Conservation (phyloP, 495 filamentous ascomycete genomes). For the Stereocaulon alpinum region DNA sequence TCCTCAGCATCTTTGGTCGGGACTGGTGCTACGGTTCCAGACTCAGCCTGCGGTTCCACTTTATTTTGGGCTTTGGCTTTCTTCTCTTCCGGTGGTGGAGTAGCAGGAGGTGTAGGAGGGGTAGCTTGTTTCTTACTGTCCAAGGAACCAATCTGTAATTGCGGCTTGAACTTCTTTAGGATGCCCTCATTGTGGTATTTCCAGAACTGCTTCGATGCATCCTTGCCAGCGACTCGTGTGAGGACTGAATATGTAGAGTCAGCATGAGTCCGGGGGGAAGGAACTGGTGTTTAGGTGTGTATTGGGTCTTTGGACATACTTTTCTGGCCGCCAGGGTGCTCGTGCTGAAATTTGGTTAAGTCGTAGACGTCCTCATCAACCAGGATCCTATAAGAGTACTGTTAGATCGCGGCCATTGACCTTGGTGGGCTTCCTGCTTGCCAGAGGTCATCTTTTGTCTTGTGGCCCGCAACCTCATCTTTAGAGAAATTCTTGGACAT, state of each 20-base stretch:
- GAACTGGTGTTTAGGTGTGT: neutral
- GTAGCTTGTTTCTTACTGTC: constrained; percentile 66
- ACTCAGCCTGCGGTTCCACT: constrained; percentile 35
- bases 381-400: constrained; percentile 40
- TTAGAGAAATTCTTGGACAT: constrained; percentile 86
- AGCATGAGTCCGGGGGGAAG: constrained; percentile 7
- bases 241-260: constrained; percentile 46
- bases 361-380: constrained; percentile 97
- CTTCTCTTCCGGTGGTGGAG: constrained; percentile 40
- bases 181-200: constrained; percentile 96
- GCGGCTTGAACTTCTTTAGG: constrained; percentile 85
- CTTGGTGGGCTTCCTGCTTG: neutral
- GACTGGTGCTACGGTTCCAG: constrained; percentile 39
- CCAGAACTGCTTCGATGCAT: constrained; percentile 98
- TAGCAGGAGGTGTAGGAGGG: constrained; percentile 42
- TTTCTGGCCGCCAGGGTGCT: constrained; percentile 96
- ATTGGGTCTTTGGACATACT: constrained; percentile 41
- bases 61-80: constrained; percentile 39
- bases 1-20: constrained; percentile 35
- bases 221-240: constrained; percentile 85
- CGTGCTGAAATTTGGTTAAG: constrained; percentile 84
- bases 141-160: constrained; percentile 82
- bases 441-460: constrained; percentile 75
- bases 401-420: neutral
- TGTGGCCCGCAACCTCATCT: constrained; percentile 81